Conservation (phyloP, 2,329 filamentous ascomycete species). For the Aspergillus sp. region DNA sequence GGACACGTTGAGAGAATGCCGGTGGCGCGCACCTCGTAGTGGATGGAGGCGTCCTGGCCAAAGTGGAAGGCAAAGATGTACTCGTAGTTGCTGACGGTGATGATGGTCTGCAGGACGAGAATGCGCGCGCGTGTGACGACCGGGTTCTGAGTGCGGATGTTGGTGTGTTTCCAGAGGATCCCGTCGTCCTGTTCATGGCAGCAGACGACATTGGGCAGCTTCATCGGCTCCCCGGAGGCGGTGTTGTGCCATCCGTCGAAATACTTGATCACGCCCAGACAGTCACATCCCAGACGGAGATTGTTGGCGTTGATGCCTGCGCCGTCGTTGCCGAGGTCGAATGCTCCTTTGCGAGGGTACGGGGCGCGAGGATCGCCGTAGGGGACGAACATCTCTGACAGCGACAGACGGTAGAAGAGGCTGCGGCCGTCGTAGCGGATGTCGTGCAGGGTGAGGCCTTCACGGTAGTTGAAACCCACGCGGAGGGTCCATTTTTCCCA, state of each 20-base stretch:
- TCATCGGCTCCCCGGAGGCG: constrained; percentile 31
- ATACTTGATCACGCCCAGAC: constrained; percentile 44
- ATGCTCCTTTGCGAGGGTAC: constrained; percentile 43
- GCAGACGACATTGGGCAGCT: constrained; percentile 43
- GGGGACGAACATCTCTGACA: constrained; percentile 47
- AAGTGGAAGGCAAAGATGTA: constrained; percentile 46
- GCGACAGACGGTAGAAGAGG: constrained; percentile 42
- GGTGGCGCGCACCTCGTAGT: constrained; percentile 44
- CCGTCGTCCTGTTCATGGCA: constrained; percentile 41
- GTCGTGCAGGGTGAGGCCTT: constrained; percentile 43
- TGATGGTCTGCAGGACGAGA: constrained; percentile 39
- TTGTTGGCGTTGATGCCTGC: constrained; percentile 45
- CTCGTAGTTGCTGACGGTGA: constrained; percentile 45
- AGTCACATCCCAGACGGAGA: constrained; percentile 41
- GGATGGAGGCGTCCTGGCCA: constrained; percentile 38
- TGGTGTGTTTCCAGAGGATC: constrained; percentile 42
- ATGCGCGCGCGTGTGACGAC: constrained; percentile 32
- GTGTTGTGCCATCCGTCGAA: constrained; percentile 41
- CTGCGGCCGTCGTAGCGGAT: constrained; percentile 38
- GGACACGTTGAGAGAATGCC: constrained; percentile 45
- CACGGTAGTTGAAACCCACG: constrained; percentile 46
- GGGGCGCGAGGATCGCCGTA: constrained; percentile 43
- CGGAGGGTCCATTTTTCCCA: constrained; percentile 47
- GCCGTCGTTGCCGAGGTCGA: constrained; percentile 45
- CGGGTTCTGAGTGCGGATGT: constrained; percentile 34